Conservation (phyloP, 1,284 basidiomycete genomes). For the Phlebopus sp. region DNA sequence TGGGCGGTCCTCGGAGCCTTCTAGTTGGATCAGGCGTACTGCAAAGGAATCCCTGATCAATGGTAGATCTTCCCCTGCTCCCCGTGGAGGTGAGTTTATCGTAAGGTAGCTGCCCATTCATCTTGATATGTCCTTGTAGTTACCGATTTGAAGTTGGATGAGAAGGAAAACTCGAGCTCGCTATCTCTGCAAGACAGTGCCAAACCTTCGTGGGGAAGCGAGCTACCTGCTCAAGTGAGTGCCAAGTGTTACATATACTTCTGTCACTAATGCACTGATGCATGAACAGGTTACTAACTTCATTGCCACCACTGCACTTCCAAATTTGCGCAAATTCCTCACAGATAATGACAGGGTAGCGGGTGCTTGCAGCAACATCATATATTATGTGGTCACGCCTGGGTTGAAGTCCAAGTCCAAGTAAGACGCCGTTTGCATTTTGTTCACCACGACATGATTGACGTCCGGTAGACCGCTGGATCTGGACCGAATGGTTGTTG, state of each 20-base stretch:
- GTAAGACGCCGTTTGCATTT: conserved; percentile 36
- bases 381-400: conserved; percentile 85
- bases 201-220: conserved; percentile 42
- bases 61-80: conserved; percentile 68
- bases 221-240: conserved; percentile 53
- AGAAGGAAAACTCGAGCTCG: conserved; percentile 50
- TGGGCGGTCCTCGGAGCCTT: conserved; percentile 71
- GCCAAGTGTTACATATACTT: neutral
- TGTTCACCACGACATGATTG: neutral
- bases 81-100: conserved; percentile 42
- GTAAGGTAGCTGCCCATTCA: neutral
- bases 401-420: conserved; percentile 70
- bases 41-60: conserved; percentile 60
- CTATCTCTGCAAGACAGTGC: conserved; percentile 42
- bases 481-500: conserved; percentile 61
- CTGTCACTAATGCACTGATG: neutral
- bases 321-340: conserved; percentile 78
- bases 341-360: conserved; percentile 84
- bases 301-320: conserved; percentile 68
- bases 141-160: conserved; percentile 48
- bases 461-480: conserved; percentile 59
- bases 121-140: conserved; percentile 8
- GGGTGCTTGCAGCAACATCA: conserved; percentile 76
- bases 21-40: conserved; percentile 74
- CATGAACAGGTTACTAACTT: conserved; percentile 66